Evolutionary conservation across 371 early-diverging fungal species (phyloP), one percentile per base, ranked within the genome.

Genomic region (Massospora cicadina): DNA sequence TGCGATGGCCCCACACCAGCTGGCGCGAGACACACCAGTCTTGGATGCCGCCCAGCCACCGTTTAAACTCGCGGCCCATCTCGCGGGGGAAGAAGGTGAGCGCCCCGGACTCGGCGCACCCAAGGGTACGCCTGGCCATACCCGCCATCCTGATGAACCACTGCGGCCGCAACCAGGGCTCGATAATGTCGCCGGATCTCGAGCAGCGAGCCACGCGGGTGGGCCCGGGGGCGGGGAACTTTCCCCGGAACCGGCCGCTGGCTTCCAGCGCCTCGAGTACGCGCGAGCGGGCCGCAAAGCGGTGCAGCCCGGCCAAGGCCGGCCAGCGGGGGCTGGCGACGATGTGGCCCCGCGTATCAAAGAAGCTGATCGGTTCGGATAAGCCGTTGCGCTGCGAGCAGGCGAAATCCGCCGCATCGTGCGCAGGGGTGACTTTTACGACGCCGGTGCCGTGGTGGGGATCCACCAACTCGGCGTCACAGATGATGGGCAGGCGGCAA

Each of bases 1-100:
- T 88, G 58, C 90, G 83, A 71, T 99, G 99, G 21, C 99, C 99
- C 98, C 99, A 99, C 98, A 99, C 98, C 58, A 99, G 74, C 74
- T 99, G 99, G 57, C 99, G 81, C 10, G 96, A 96, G 33, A 96
- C 86, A 67, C 97, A 99, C 99, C 99, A 99, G 74, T 98, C 98
- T 70, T 93, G 88, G 58, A 89, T 89, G 68, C 90, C 91, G 63
- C 87, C 88, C 74, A 99, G 75, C 99, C 99, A 99, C 21, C 83
- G 75, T 72, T 88, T 83, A 93, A 94, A 98, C 56, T 90, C 92
- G 67, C 84, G 85, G 29, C 80, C 79, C 55, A 89, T 86, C n/a
- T 84, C 75, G 25, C 76, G 75, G 13, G 99, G 99, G 54, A 83
- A 66, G 55, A 99, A 86, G 24, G 77, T 71, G 23, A 99, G 79